These are phyloP conservation scores for Trichoderma aggressivum DNA, from an alignment of 2,329 filamentous ascomycete species.

Conservation along the genomic window DNA sequence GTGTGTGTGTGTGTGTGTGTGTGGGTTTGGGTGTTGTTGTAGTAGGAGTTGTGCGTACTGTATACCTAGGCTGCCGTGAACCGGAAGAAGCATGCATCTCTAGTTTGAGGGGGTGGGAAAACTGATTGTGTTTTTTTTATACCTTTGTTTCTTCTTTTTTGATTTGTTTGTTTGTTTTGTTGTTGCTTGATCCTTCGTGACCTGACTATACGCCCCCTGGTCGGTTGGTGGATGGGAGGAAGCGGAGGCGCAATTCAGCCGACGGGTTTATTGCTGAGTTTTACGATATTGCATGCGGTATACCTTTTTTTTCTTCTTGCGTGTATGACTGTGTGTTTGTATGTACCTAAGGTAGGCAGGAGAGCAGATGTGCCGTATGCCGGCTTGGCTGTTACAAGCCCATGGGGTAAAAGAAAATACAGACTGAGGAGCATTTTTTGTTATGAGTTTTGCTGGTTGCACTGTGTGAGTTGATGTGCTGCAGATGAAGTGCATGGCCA, in stretches of 20 bases:
- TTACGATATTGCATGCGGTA: not conserved
- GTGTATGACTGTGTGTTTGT: not conserved
- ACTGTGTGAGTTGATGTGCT: not conserved
- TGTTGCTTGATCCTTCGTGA: not conserved
- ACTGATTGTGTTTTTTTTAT: not conserved
- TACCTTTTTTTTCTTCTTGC: not conserved
- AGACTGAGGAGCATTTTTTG: not conserved
- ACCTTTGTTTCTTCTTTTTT: not conserved
- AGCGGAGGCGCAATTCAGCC: not conserved
- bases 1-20: not conserved
- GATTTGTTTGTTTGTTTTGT: not conserved
- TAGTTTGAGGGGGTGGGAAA: not conserved
- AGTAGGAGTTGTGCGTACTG: not conserved
- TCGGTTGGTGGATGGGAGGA: not conserved
- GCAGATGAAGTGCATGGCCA: not conserved
- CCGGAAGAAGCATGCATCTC: not conserved
- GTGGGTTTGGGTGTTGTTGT: not conserved
- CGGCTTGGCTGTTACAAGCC: not conserved
- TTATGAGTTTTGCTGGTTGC: not conserved
- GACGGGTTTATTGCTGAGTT: conserved; percentile 4
- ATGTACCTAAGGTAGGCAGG: not conserved
- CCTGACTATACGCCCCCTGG: not conserved
- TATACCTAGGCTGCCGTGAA: not conserved
- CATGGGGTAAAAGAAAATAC: not conserved
- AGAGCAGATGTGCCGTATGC: not conserved